A percentile compares a stretch with the other conserved stretches of the same genome.
Conservation (phyloP, 1,284 basidiomycete species). For the Marasmius fiardii region DNA sequence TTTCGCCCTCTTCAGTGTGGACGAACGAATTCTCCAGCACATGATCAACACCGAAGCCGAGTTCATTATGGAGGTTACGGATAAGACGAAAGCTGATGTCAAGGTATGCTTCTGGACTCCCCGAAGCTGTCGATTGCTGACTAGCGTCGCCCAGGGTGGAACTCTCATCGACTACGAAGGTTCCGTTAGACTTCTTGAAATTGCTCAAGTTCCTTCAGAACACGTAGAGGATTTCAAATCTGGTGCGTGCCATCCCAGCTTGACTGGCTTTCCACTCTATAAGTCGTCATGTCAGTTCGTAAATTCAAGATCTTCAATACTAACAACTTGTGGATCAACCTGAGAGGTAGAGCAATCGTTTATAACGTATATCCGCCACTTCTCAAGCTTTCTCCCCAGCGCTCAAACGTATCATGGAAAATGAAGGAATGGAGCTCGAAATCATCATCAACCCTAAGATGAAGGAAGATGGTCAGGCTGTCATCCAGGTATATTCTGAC, state of each 20-base stretch:
- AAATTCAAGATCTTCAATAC: slow-evolving; percentile 98
- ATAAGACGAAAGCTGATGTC: slow-evolving; percentile 99
- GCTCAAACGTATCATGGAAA: slow-evolving; percentile 94
- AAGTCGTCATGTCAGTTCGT: slow-evolving; percentile 49
- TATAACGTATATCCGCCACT: neutral
- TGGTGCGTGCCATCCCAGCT: slow-evolving; percentile 29
- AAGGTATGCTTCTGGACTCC: slow-evolving; percentile 52
- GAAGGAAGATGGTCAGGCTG: slow-evolving; percentile 85
- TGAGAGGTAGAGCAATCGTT: slow-evolving; percentile 52
- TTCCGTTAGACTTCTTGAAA: slow-evolving; percentile 91
- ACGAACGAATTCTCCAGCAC: slow-evolving; percentile 83
- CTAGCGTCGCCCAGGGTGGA: slow-evolving; percentile 63
- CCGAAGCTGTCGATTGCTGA: neutral
- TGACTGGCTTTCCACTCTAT: slow-evolving; percentile 8
- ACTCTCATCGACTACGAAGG: slow-evolving; percentile 98
- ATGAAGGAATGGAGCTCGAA: slow-evolving; percentile 87
- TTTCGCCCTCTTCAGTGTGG: slow-evolving; percentile 48
- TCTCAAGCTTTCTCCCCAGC: slow-evolving; percentile 35
- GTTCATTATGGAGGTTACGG: slow-evolving; percentile 98
- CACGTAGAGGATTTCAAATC: slow-evolving; percentile 99
- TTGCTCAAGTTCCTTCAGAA: slow-evolving; percentile 97
- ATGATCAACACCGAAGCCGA: slow-evolving; percentile 88
- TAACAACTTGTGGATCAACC: slow-evolving; percentile 98
- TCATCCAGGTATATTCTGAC: slow-evolving; percentile 51
- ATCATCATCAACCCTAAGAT: slow-evolving; percentile 96